Base-by-base conservation (phyloP, 257 asterid genomes). In the Plantago elongata region DNA sequence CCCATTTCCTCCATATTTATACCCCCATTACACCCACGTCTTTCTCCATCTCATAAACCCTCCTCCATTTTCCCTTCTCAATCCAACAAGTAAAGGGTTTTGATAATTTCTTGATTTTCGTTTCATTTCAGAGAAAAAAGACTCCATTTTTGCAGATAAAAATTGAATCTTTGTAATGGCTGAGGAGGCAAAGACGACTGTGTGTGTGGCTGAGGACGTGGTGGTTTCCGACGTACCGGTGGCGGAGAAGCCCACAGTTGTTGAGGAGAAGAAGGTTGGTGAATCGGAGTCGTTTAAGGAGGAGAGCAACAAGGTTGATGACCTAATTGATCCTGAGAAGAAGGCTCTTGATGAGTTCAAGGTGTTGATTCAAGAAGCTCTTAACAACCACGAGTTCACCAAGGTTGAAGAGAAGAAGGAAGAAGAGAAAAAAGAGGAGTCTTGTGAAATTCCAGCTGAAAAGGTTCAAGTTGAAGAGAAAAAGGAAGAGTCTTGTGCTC, bases 261-360 rank as follows among this genome's bases (percentile, higher is more conserved):
- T 29, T 11, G 74, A 27, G 15, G 67, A 72, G 70, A 64, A 68
- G 11, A 79, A 77, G 69, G 51, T 86, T 34, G 71, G 69, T 14
- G 95, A 86, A 60, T 89, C 97, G 0, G 79, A 74, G 30, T 88
- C 95, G 0, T 89, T 89, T 51, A 89, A 92, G 73, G 99, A 89
- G 79, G 97, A 92, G 57, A 92, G 89, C 68, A 92, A 89, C 82
- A 85, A 84, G 62, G 94, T 81, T 29, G 97, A 79, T 34, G 99
- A 92, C 55, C 90, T 89, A 5, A 83, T 90, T 9, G 93, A 89
- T 59, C 99, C 96, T 2, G 86, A 92, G 14, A 85, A 88, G 78
- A 86, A 86, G 40, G 97, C 96, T n/a, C 60, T 92, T 74, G 99
- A 89, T 57, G 99, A 92, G 46, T 76, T 91, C 77, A 91, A 91